These are phyloP conservation scores for Thalassia testudinum DNA, from an alignment of 116 monocot species.

Conservation along the genomic window DNA sequence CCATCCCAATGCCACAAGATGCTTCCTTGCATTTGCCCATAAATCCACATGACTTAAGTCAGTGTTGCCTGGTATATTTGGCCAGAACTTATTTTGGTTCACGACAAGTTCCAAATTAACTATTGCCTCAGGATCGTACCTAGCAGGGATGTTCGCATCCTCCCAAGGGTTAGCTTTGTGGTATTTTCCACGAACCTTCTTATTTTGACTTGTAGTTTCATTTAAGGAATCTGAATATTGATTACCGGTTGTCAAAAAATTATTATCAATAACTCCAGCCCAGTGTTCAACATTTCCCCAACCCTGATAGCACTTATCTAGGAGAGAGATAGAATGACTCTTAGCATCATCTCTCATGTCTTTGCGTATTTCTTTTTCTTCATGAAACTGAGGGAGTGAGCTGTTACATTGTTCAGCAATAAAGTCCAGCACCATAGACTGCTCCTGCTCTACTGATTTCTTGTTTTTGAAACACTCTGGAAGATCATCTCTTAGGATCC, in stretches of 20 bases:
- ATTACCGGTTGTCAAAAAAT: too few relatives aligned
- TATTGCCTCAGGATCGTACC: slow-evolving; percentile 26
- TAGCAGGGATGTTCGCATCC: slow-evolving; percentile 17
- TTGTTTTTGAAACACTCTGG: not conserved
- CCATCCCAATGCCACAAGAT: slow-evolving; percentile 57
- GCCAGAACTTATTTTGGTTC: not conserved
- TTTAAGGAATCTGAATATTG: too few relatives aligned
- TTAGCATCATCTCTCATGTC: slow-evolving; percentile 7
- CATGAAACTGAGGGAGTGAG: not conserved
- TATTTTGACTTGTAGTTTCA: too few relatives aligned
- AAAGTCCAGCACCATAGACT: slow-evolving; percentile 3
- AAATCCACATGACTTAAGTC: not conserved
- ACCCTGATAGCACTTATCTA: slow-evolving; percentile 21
- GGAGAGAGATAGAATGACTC: slow-evolving; percentile 10
- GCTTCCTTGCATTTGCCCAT: slow-evolving; percentile 22
- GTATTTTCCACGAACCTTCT: too few relatives aligned
- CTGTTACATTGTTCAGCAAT: slow-evolving; percentile 1
- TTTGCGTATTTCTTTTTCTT: not conserved
- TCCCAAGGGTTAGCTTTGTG: slow-evolving; percentile 8
- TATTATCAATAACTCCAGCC: not conserved
- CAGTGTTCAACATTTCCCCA: slow-evolving; percentile 2
- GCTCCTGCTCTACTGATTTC: not conserved
- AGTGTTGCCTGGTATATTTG: not conserved
- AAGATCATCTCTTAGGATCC: not conserved
- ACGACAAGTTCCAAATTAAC: not conserved